Evolutionary conservation across 805 yeast genomes (phyloP), one percentile per base, ranked within the genome.

Genomic region (Nakazawaea siamensis): DNA sequence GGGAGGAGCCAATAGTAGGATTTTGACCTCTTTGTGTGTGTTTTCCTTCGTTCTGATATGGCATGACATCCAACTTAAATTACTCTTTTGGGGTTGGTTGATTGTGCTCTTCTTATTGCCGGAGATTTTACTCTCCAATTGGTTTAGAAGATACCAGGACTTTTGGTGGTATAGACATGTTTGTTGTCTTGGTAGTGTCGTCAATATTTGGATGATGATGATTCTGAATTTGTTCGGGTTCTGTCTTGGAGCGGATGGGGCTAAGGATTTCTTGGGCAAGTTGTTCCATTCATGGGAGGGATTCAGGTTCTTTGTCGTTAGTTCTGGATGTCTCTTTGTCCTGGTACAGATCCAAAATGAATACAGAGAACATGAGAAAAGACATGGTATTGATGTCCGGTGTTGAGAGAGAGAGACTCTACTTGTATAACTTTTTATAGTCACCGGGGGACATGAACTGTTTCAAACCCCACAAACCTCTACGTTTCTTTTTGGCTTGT

Each of bases 181-280:
- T 11, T 84, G 95, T 57, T 95, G 87, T 0, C 45, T 74, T 5
- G 98, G 98, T 3, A 95, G 90, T 4, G 94, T 88, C 19, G 50
- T 68, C 16, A 92, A 92, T 55, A 80, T 92, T 38, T 90, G 96
- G 95, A 71, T 90, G 80, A 90, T 92, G 98, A 87, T 92, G 87
- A 70, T 87, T 44, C 97, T 97, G 12, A 92, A 92, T 49, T 59
- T 94, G 35, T 86, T 82, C 50, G 99, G 99, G 0, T 92, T 92
- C 57, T 92, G 97, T 48, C 66, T 92, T 23, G 97, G 97, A 7
- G 65, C 77, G 19, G 95, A 86, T 40, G 99, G 98, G 2, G 76
- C 88, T 18, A 45, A 66, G 18, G 62, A 68, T 27, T 66, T 90
- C 44, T 59, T 90, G 16, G 50, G 55, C 15, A 88, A 79, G 35